Conservation (phyloP, 768 basidiomycete species). For the Agrocybe chaxingu region DNA sequence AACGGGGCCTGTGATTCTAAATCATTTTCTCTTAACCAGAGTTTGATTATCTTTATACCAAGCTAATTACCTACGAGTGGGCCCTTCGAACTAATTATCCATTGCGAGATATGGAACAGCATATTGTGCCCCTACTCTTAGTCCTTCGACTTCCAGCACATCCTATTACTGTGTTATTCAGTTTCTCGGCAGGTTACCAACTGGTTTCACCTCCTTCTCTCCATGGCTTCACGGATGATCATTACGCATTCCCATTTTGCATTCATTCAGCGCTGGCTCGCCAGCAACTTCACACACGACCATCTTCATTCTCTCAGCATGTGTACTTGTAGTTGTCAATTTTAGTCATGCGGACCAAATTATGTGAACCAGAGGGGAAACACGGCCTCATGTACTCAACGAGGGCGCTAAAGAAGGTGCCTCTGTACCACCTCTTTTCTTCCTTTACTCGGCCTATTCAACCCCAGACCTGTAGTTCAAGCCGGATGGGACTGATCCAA, state of each 20-base stretch:
- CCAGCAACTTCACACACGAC: background rate
- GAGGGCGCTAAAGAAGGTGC: no score
- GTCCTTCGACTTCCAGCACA: no score
- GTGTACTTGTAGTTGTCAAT: background rate
- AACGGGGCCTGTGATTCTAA: background rate
- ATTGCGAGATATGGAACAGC: background rate
- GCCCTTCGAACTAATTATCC: background rate
- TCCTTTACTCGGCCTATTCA: no score
- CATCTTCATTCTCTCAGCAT: background rate
- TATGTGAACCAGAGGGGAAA: no score
- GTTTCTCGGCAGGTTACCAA: background rate
- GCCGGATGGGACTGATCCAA: conserved; percentile 1
- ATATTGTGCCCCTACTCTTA: background rate
- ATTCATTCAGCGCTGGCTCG: background rate
- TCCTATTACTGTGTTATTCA: no score
- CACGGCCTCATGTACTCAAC: no score
- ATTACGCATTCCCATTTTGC: background rate
- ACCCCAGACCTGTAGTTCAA: no score
- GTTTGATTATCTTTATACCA: conserved; percentile 19
- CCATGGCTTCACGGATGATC: background rate
- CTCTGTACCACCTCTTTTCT: no score
- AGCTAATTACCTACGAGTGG: conserved; percentile 9
- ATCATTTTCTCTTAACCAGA: background rate
- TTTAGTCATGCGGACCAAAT: background rate
- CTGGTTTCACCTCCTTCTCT: no score